These are phyloP conservation scores for Mrakia blollopis DNA, from an alignment of 768 basidiomycete species.

Conservation along the genomic window DNA sequence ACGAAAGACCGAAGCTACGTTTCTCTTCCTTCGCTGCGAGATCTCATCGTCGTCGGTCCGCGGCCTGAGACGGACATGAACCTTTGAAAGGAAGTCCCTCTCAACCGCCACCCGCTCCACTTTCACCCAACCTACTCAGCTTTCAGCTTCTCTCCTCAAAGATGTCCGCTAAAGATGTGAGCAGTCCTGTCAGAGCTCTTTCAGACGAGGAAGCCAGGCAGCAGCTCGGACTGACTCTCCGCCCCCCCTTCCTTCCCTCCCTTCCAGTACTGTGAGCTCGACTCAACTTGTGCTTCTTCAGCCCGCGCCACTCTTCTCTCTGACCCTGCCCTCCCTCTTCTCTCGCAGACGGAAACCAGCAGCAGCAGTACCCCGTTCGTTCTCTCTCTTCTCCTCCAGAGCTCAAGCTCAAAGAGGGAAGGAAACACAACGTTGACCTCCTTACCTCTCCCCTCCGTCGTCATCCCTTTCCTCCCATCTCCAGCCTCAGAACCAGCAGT, in stretches of 20 bases:
- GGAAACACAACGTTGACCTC: not conserved
- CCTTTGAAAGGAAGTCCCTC: not conserved
- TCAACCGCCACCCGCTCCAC: not conserved
- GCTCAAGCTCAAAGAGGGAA: no score
- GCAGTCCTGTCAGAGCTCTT: not conserved
- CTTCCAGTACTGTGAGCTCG: constrained; percentile 26
- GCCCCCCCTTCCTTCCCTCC: not conserved
- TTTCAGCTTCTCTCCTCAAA: not conserved
- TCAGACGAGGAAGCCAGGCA: no score
- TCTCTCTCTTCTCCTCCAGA: not conserved
- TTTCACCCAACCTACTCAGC: not conserved
- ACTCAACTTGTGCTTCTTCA: not conserved
- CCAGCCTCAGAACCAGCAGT: not conserved
- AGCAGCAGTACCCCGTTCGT: constrained; percentile 18
- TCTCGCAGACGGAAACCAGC: constrained; percentile 6
- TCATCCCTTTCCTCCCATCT: not conserved
- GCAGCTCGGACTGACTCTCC: not conserved
- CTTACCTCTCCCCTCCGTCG: not conserved
- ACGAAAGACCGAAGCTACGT: not conserved
- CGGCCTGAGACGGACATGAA: no score
- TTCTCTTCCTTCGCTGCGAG: no score
- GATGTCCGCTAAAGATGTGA: constrained; percentile 32
- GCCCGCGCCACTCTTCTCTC: not conserved
- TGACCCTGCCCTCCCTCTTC: not conserved
- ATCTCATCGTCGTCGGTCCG: no score